A percentile compares a stretch with the other conserved stretches of the same genome.
phyloP scores from a whole-genome alignment of 2,329 filamentous ascomycete genomes.

The Calonectria pseudoturangicola region DNA sequence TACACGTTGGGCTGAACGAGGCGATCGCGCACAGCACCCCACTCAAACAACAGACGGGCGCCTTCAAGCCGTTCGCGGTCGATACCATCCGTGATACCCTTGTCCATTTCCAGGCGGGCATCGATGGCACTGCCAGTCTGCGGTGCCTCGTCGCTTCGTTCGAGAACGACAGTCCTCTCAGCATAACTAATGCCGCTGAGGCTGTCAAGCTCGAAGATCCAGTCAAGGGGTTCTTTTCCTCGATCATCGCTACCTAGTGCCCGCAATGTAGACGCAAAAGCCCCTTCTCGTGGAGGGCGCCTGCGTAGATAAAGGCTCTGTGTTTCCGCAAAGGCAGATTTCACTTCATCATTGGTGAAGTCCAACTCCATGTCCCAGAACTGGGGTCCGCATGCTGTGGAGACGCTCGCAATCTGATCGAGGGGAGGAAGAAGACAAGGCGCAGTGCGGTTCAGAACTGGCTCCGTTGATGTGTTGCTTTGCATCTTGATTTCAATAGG shows the following conservation, averaged over 20 bases:
- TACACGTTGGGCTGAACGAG: constrained; percentile 54
- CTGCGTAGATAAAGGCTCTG: constrained; percentile 86
- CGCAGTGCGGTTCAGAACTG: constrained; percentile 66
- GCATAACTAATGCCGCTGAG: constrained; percentile 75
- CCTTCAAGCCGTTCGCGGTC: constrained; percentile 68
- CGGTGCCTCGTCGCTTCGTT: constrained; percentile 68
- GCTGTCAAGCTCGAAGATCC: constrained; percentile 81
- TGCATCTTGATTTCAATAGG: constrained; percentile 80
- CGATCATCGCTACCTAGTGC: constrained; percentile 75
- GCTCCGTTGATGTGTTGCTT: constrained; percentile 61
- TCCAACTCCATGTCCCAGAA: constrained; percentile 91
- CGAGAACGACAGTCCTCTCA: constrained; percentile 79
- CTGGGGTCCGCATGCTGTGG: constrained; percentile 75
- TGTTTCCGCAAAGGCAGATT: constrained; percentile 76
- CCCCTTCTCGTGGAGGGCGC: constrained; percentile 79
- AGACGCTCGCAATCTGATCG: constrained; percentile 75
- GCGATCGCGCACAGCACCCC: constrained; percentile 68
- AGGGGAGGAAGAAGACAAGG: constrained; percentile 80
- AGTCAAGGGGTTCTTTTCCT: constrained; percentile 75
- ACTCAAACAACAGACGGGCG: constrained; percentile 73
- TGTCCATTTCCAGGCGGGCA: constrained; percentile 79
- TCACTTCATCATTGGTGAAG: constrained; percentile 79
- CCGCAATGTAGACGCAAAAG: constrained; percentile 84
- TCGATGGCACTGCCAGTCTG: constrained; percentile 77
- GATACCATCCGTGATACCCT: constrained; percentile 64